phyloP scores from a whole-genome alignment of 2,329 filamentous ascomycete genomes.

The Drechmeria coniospora region DNA sequence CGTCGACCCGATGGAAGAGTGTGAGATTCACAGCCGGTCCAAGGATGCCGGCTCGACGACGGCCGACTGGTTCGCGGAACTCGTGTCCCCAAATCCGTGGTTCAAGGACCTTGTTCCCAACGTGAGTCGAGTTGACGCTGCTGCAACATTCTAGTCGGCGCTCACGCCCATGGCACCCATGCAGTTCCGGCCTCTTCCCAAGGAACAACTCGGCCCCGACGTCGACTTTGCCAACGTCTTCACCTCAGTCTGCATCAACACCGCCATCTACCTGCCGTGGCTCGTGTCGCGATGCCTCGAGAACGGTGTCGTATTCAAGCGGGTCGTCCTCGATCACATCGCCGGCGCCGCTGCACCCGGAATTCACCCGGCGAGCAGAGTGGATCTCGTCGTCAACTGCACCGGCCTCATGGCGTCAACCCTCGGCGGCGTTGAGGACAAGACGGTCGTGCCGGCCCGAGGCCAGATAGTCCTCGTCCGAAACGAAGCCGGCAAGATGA shows the following conservation, averaged over 20 bases:
- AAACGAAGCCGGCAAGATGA: constrained; percentile 61
- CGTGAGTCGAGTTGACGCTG: too few relatives aligned
- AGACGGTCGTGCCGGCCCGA: constrained; percentile 55
- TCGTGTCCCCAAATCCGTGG: constrained; percentile 56
- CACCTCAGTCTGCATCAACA: constrained; percentile 83
- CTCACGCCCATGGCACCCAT: constrained; percentile 38
- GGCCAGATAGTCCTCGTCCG: constrained; percentile 76
- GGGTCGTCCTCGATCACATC: constrained; percentile 53
- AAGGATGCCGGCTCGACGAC: constrained; percentile 43
- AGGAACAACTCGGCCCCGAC: constrained; percentile 55
- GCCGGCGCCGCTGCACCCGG: constrained; percentile 41
- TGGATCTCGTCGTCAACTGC: constrained; percentile 67
- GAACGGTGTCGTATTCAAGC: constrained; percentile 52
- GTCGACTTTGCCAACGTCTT: too few relatives aligned
- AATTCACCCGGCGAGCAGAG: constrained; percentile 16
- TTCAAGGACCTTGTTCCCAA: constrained; percentile 57
- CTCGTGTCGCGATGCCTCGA: constrained; percentile 66
- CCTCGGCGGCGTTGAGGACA: constrained; percentile 70
- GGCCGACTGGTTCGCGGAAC: constrained; percentile 34
- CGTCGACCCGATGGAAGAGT: constrained; percentile 19
- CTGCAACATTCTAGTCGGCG: too few relatives aligned
- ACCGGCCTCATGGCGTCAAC: constrained; percentile 62
- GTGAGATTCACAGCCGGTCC: constrained; percentile 35
- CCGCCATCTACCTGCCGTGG: constrained; percentile 74
- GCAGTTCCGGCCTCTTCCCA: constrained; percentile 43